These are phyloP conservation scores for Graphiopsis chlorocephala DNA, from an alignment of 2,329 filamentous ascomycete species.

Conservation along the genomic window DNA sequence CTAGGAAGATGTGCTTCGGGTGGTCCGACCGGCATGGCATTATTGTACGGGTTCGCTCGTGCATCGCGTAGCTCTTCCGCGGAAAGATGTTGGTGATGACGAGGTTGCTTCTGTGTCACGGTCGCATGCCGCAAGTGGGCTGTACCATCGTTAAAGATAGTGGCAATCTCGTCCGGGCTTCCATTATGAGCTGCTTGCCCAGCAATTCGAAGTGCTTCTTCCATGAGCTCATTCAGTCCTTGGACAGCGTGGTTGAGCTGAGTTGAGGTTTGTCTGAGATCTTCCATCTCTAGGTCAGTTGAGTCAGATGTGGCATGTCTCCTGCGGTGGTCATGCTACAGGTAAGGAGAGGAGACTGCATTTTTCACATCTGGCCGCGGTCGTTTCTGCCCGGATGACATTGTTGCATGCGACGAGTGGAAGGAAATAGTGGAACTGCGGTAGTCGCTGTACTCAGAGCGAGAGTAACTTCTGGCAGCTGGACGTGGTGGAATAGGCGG, in stretches of 20 bases:
- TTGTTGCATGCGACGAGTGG: not conserved
- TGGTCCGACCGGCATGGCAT: not conserved
- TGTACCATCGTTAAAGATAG: slow-evolving; percentile 40
- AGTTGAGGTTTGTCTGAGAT: slow-evolving; percentile 8
- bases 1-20: not conserved
- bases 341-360: slow-evolving; percentile 2
- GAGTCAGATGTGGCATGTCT: not conserved
- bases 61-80: not conserved
- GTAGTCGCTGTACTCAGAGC: slow-evolving; percentile 9
- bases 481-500: not conserved
- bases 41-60: not conserved
- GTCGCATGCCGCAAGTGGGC: slow-evolving; percentile 35
- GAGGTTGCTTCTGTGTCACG: slow-evolving; percentile 17
- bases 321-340: not conserved
- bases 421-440: not conserved
- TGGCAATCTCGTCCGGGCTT: slow-evolving; percentile 38
- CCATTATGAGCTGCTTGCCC: slow-evolving; percentile 33
- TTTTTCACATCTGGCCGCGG: not conserved
- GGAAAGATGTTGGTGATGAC: not conserved
- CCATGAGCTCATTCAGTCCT: slow-evolving; percentile 42
- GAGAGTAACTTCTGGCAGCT: not conserved
- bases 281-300: slow-evolving; percentile 1
- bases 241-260: slow-evolving; percentile 35
- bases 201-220: slow-evolving; percentile 40
- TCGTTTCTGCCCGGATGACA: slow-evolving; percentile 5